A percentile compares a stretch with the other conserved stretches of the same genome.
Conservation (phyloP, 305 asterid genomes). For the Stenogyne calaminthoides region DNA sequence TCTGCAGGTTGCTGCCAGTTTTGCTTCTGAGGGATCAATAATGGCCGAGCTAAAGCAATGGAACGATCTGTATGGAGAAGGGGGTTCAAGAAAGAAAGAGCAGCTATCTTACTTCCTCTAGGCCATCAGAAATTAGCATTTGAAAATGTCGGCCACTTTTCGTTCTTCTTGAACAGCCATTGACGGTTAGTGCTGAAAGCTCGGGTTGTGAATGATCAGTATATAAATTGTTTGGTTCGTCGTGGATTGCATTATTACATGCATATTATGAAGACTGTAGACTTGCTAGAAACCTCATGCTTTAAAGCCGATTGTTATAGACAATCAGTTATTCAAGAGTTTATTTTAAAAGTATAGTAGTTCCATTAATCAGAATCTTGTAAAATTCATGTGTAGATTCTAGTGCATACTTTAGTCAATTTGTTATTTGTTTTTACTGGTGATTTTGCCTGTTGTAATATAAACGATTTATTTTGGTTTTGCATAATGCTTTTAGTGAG, state of each 20-base stretch:
- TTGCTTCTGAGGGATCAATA: slow-evolving; percentile 83
- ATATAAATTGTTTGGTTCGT: slow-evolving; percentile 2
- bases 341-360: slow-evolving; percentile 16
- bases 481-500: too few relatives aligned
- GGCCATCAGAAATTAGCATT: slow-evolving; percentile 18
- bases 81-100: slow-evolving; percentile 92
- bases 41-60: slow-evolving; percentile 94
- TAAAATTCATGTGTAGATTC: slow-evolving; percentile 37
- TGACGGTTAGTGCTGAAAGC: slow-evolving; percentile 10
- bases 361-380: slow-evolving; percentile 31
- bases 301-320: slow-evolving; percentile 8
- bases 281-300: slow-evolving; percentile 8
- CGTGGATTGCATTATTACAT: slow-evolving; percentile 24
- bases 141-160: slow-evolving; percentile 6
- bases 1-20: slow-evolving; percentile 91
- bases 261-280: slow-evolving; percentile 6
- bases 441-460: slow-evolving; percentile 7
- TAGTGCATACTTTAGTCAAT: slow-evolving; percentile 19
- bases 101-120: slow-evolving; percentile 82
- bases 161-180: neutral
- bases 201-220: neutral
- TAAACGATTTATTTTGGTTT: neutral
- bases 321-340: slow-evolving; percentile 16
- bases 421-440: slow-evolving; percentile 21
- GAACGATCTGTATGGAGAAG: slow-evolving; percentile 94